Evolutionary conservation across 2,329 filamentous ascomycete species (phyloP), one percentile per base, ranked within the genome.

Genomic region (Talaromyces sp.): DNA sequence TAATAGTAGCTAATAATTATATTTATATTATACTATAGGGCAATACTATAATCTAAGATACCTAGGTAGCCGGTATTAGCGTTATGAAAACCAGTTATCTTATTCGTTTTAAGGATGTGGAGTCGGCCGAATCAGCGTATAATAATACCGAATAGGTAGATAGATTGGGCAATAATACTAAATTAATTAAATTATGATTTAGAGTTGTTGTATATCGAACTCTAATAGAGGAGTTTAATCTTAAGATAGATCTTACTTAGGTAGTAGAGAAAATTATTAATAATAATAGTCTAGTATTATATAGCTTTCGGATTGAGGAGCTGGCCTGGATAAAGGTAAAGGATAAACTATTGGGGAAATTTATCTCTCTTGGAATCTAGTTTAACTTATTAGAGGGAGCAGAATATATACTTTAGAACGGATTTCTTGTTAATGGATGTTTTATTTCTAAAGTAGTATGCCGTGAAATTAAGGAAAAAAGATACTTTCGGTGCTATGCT

Each of bases 311-410:
- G 11, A 65, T 70, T 43, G 50, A 65, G 14, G 59, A 69, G 2
- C 48, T 66, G 8, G 57, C 60, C 39, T 69, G 55, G 64, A 49
- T 66, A 3, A 67, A 66, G 51, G 61, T 51, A 42, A 65, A 47
- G 32, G 66, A 65, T 47, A 63, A 55, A 17, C 29, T 41, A 1
- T 27, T 69, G 3, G 62, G 61, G 10, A 57, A 40, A 16, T 63
- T 57, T 10, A 61, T 54, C 20, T 65, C 55, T 1, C 41, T 66
- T 3, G 63, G 57, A 11, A 63, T 66, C 47, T 70, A 56, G 61
- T 54, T 70, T 13, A 48, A 70, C 47, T 57, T 49, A 6, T 33
- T 42, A 24, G 57, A 67, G 44, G 61, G 53, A 42, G 64, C 64
- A 14, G 58, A 64, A 54, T 58, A 17, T 27, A 57, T 63, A 1